These are phyloP conservation scores for Leccinum griseonigrum DNA, from an alignment of 1,284 basidiomycete species.

Conservation along the genomic window DNA sequence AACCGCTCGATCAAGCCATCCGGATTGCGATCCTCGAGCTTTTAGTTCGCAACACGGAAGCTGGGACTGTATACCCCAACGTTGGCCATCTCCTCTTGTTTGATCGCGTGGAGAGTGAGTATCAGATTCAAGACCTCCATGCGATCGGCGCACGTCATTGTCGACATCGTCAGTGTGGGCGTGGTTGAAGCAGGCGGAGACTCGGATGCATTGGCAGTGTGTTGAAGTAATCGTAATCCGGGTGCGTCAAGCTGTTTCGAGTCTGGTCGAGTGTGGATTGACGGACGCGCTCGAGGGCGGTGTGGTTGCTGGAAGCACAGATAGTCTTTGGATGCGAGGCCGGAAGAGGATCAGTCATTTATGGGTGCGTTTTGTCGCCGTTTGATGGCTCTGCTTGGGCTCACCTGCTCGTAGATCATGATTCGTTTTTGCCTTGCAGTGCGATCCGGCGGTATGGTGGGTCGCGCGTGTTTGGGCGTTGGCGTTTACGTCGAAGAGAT, in stretches of 20 bases:
- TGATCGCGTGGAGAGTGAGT: conserved; percentile 51
- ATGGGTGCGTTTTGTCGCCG: background rate
- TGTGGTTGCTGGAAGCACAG: no score
- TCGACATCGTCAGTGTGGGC: conserved; percentile 65
- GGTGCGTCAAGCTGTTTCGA: no score
- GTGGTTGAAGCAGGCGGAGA: no score
- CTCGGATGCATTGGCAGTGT: no score
- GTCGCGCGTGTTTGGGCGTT: conserved; percentile 7
- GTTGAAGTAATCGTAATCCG: no score
- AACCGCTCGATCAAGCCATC: conserved; percentile 65
- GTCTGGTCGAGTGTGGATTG: no score
- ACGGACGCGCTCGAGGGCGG: no score
- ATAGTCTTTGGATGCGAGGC: no score
- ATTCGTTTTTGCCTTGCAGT: conserved; percentile 79
- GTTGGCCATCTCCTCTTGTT: conserved; percentile 81
- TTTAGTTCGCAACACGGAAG: conserved; percentile 74
- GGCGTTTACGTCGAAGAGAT: conserved; percentile 63
- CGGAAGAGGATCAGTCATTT: no score
- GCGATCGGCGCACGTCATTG: conserved; percentile 79
- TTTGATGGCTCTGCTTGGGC: background rate
- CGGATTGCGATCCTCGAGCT: conserved; percentile 81
- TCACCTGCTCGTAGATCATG: conserved; percentile 57
- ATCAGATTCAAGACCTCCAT: conserved; percentile 72
- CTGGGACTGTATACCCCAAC: conserved; percentile 71
- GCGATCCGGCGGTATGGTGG: conserved; percentile 80